Evolutionary conservation across 345 rosid genomes (phyloP).

Genomic region (Cardamine occulta): DNA sequence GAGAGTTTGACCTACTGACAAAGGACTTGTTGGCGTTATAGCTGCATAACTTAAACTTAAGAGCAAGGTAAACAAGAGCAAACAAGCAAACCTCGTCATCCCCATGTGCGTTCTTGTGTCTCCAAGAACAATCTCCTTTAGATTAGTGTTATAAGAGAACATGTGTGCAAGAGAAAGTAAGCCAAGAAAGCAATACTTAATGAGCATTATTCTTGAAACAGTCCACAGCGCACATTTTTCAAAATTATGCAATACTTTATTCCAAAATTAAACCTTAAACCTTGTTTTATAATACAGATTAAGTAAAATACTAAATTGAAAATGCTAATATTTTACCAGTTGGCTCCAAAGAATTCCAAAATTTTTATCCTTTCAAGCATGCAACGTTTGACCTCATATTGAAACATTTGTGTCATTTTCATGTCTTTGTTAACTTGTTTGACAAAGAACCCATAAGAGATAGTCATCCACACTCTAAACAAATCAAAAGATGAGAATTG

Average conservation of each 20-base stretch:
- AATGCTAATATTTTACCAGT: not conserved
- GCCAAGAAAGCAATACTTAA: too few species aligned
- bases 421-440: too few species aligned
- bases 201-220: too few species aligned
- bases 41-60: not conserved
- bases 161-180: not conserved
- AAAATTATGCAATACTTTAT: not conserved
- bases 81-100: constrained; percentile 2
- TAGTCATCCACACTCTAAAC: not conserved
- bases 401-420: not conserved
- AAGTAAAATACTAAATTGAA: too few species aligned
- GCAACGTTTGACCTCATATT: constrained; percentile 10
- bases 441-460: not conserved
- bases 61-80: not conserved
- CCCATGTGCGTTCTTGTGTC: constrained; percentile 8
- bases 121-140: constrained; percentile 1
- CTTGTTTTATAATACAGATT: not conserved
- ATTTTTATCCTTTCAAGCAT: not conserved
- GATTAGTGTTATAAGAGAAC: not conserved
- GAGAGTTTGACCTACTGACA: constrained; percentile 14
- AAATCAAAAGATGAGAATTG: constrained; percentile 6
- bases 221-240: not conserved
- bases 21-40: not conserved
- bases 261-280: not conserved
- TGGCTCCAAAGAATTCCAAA: constrained; percentile 1